Conservation (phyloP, 2,329 filamentous ascomycete genomes). For the Curvularia eragrostidis region DNA sequence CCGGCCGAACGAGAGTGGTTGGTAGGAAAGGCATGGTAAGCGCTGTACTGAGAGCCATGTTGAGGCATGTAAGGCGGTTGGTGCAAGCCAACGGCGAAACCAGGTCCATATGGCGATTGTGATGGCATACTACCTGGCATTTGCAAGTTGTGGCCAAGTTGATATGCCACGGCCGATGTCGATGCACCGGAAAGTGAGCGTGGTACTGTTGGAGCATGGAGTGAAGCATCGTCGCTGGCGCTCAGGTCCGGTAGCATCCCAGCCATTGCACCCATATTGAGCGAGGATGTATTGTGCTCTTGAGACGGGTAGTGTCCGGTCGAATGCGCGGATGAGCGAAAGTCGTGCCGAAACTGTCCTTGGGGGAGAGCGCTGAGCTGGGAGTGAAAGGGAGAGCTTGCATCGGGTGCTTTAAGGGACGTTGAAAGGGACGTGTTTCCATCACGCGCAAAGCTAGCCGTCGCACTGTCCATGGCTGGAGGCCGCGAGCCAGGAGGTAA, state of each 20-base stretch:
- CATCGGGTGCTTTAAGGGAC: constrained; percentile 31
- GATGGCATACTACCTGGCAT: constrained; percentile 33
- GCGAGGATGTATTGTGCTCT: constrained; percentile 34
- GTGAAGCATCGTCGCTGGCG: constrained; percentile 26
- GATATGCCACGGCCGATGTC: constrained; percentile 50
- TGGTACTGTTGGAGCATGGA: constrained; percentile 34
- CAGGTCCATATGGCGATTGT: constrained; percentile 37
- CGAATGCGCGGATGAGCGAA: constrained; percentile 36
- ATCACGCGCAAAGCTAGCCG: constrained; percentile 39
- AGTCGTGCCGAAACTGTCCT: constrained; percentile 37
- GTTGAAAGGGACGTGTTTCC: constrained; percentile 28
- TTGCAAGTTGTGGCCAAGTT: constrained; percentile 50
- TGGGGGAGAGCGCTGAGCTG: constrained; percentile 46
- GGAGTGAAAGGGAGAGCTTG: constrained; percentile 46
- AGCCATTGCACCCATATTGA: constrained; percentile 49
- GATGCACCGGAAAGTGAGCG: constrained; percentile 48
- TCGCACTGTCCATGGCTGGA: constrained; percentile 40
- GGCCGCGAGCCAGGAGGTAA: constrained; percentile 40
- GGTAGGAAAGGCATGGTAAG: constrained; percentile 34
- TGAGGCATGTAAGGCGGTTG: constrained; percentile 38
- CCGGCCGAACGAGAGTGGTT: constrained; percentile 35
- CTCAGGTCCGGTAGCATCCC: constrained; percentile 48
- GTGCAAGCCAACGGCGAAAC: constrained; percentile 38
- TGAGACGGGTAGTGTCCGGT: constrained; percentile 34
- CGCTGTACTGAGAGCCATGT: constrained; percentile 33